Percentiles rank a stretch among this genome's conserved stretches.
Evolutionary conservation across 2,329 filamentous ascomycete genomes (phyloP).

Genomic region (Fusarium sp.): DNA sequence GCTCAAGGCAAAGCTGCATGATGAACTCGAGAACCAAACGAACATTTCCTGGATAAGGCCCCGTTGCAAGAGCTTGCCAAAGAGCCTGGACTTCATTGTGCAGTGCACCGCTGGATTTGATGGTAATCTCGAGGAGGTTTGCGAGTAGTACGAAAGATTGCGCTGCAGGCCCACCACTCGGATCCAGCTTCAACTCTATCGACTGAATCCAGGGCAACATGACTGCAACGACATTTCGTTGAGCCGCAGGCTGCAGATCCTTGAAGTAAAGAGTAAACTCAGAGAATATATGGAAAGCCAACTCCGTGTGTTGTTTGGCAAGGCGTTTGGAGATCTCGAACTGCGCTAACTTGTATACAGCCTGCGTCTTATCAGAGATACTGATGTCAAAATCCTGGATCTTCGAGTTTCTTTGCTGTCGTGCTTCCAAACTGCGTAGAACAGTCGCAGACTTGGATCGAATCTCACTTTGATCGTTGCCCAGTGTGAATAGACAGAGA

Average conservation of each 20-base stretch:
- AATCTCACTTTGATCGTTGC: slow-evolving; percentile 90
- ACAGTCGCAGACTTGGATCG: slow-evolving; percentile 87
- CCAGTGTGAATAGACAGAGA: slow-evolving; percentile 89
- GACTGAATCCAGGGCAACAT: slow-evolving; percentile 97
- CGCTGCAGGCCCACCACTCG: slow-evolving; percentile 88
- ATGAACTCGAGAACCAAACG: slow-evolving; percentile 96
- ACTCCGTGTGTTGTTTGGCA: slow-evolving; percentile 85
- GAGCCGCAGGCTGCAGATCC: slow-evolving; percentile 81
- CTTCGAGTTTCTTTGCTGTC: slow-evolving; percentile 83
- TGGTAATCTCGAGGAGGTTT: slow-evolving; percentile 95
- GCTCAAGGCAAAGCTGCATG: slow-evolving; percentile 90
- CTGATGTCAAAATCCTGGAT: slow-evolving; percentile 98
- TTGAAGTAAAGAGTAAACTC: slow-evolving; percentile 96
- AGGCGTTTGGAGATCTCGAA: slow-evolving; percentile 95
- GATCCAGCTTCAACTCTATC: slow-evolving; percentile 91
- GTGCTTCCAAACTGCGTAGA: slow-evolving; percentile 82
- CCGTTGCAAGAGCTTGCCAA: slow-evolving; percentile 95
- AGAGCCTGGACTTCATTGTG: slow-evolving; percentile 98
- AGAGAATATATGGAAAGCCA: slow-evolving; percentile 94
- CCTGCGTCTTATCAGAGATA: slow-evolving; percentile 97
- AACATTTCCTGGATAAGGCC: slow-evolving; percentile 92
- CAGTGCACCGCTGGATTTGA: slow-evolving; percentile 85
- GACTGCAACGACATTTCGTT: slow-evolving; percentile 93
- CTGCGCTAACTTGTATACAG: slow-evolving; percentile 96
- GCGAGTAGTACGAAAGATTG: slow-evolving; percentile 94